Base-by-base conservation (phyloP, 345 rosid species). In the Brassica cretica region DNA sequence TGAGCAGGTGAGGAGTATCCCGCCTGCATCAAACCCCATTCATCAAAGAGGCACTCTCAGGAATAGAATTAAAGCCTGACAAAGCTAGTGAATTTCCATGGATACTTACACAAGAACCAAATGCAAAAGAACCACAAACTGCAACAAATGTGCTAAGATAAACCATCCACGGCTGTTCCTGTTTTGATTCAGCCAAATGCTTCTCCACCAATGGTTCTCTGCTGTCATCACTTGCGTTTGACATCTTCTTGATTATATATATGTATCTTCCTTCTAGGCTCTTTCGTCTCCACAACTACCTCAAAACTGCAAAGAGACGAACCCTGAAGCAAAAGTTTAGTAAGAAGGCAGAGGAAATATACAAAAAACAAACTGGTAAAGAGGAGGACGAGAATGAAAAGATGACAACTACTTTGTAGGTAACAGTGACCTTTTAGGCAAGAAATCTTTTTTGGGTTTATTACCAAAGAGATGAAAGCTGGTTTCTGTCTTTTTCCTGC, bases 1-100 rank as follows among this genome's bases (percentile, higher is more conserved):
- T 94, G 96, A 68, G 96, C 87, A 27, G 97, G 97, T 24, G 97
- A 94, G 8, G 98, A 94, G 73, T 86, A 92, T 29, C 97, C 98
- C 8, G 84, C 94, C 98, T 92, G 93, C 59, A 84, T 68, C 68
- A 60, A 39, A 60, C 44, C 39, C 44, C 46, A 37, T 66, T 70
- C 37, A 44, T 76, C 76, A 77, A 18, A 46, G 59, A 64, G 55
- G 29, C 56, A 51, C 5, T 51, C 1, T 27, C 30, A 27, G 30
- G 30, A 27, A 27, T 4, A 27, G 30, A 27, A 27, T 27, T 4
- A 27, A 4, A 27, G 4, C 30, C 30, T 21, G 24, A 21, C 24
- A 21, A 21, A 21, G 24, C 55, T 51, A 33, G 44, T 69, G 59
- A 11, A 49, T 58, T 65, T 15, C 41, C 30, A 64, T 64, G 58